A percentile compares a stretch with the other conserved stretches of the same genome.
These are phyloP conservation scores for Synchytrium microbalum DNA, from an alignment of 371 early-diverging fungal species.

Conservation along the genomic window DNA sequence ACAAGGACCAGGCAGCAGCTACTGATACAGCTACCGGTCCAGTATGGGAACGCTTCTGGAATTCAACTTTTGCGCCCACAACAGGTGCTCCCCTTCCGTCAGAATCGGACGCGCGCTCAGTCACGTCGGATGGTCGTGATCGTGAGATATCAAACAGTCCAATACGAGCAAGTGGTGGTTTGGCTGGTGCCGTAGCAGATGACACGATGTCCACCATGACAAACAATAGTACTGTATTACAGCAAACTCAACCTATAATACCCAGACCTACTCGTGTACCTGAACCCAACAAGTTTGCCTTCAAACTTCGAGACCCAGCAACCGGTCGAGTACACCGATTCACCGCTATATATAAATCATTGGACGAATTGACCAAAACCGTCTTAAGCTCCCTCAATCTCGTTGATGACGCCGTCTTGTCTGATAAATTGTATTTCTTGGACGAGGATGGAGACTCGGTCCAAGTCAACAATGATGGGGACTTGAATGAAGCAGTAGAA, in stretches of 20 bases:
- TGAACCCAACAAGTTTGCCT: constrained; percentile 40
- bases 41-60: constrained; percentile 35
- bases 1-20: constrained; percentile 1
- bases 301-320: constrained; percentile 66
- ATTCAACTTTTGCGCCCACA: constrained; percentile 38
- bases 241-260: not conserved
- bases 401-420: constrained; percentile 5
- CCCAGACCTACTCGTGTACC: no score
- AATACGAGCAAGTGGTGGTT: not conserved
- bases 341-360: constrained; percentile 39
- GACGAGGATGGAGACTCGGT: constrained; percentile 88
- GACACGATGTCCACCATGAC: not conserved
- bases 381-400: constrained; percentile 4
- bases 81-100: constrained; percentile 13
- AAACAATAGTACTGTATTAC: not conserved
- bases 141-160: not conserved
- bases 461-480: constrained; percentile 65
- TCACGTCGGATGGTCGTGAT: constrained; percentile 12
- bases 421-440: constrained; percentile 54
- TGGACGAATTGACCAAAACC: constrained; percentile 20
- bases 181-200: not conserved
- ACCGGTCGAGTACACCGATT: constrained; percentile 72
- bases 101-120: constrained; percentile 34
- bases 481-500: constrained; percentile 72
- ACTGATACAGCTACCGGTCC: not conserved